Percentiles rank a stretch among this genome's conserved stretches.
Evolutionary conservation across 2,329 filamentous ascomycete species (phyloP).

Genomic region (Fusarium bulbicola): DNA sequence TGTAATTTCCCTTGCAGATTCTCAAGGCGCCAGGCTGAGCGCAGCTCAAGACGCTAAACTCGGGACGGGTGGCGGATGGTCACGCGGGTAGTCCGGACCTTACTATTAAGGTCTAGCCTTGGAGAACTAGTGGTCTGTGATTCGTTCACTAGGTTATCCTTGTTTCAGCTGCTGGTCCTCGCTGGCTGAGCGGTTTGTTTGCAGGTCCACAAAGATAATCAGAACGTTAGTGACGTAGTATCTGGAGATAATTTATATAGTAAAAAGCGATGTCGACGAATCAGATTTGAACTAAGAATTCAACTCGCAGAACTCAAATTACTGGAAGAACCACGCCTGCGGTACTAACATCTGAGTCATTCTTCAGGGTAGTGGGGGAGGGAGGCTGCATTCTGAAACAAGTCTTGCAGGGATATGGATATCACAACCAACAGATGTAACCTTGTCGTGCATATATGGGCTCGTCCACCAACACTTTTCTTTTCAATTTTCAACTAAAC

Average conservation of each 20-base stretch:
- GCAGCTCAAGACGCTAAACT: not conserved
- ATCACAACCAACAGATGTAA: not conserved
- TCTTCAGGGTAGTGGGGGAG: not conserved
- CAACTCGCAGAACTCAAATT: not conserved
- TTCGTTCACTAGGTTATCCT: not conserved
- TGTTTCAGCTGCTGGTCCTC: not conserved
- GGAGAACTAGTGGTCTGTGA: not conserved
- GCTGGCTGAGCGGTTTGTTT: not conserved
- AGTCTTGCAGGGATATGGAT: not conserved
- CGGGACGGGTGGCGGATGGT: not conserved
- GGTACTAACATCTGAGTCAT: not conserved
- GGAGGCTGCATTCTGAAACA: not conserved
- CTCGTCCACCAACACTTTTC: not conserved
- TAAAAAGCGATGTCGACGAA: not conserved
- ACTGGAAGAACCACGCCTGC: not conserved
- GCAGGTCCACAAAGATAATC: not conserved
- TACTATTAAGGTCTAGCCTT: not conserved
- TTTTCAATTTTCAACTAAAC: not conserved
- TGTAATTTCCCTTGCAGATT: not conserved
- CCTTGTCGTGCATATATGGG: not conserved
- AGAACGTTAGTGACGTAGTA: not conserved
- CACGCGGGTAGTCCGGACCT: not conserved
- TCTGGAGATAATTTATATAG: not conserved
- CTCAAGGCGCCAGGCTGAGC: not conserved
- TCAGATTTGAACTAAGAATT: not conserved